phyloP scores from a whole-genome alignment of 768 basidiomycete genomes.

The Aureoboletus auriporus region DNA sequence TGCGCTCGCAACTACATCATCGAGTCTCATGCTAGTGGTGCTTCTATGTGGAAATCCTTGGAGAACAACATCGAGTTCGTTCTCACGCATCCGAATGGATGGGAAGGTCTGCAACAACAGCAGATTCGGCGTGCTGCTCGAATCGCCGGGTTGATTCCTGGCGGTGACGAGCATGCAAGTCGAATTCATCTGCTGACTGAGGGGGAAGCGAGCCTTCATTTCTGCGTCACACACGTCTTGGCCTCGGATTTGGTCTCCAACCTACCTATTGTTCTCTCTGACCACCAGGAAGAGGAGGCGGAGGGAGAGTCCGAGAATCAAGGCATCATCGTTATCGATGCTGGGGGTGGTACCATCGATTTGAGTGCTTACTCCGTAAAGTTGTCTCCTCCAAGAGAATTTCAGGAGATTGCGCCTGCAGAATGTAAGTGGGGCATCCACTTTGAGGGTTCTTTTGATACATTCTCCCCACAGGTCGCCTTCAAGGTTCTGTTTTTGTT shows the following conservation, averaged over 20 bases:
- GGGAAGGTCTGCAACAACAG: too few relatives aligned
- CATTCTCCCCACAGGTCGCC: too few relatives aligned
- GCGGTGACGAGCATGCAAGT: conserved; percentile 1
- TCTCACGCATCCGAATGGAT: conserved; percentile 22
- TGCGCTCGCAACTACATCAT: conserved; percentile 12
- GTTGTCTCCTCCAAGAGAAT: conserved; percentile 7
- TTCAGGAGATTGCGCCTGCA: conserved; percentile 13
- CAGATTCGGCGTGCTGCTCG: conserved; percentile 14
- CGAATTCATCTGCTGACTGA: conserved; percentile 22
- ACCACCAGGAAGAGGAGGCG: background rate
- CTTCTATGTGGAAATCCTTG: conserved; percentile 19
- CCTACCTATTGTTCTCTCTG: background rate
- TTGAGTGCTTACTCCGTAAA: conserved; percentile 34
- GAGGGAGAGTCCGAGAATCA: conserved; percentile 24
- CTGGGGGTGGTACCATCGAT: conserved; percentile 28
- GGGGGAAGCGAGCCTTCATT: conserved; percentile 4
- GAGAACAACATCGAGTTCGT: conserved; percentile 19
- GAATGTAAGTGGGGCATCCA: conserved; percentile 16
- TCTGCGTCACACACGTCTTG: conserved; percentile 39
- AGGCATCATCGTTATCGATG: conserved; percentile 32
- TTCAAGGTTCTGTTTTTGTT: conserved; percentile 22
- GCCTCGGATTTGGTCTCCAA: conserved; percentile 25
- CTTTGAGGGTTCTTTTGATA: background rate
- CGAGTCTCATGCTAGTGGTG: conserved; percentile 17
- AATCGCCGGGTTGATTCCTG: conserved; percentile 20